Percentiles rank a stretch among this genome's conserved stretches.
Evolutionary conservation across 208 protist species (phyloP).

Genomic region (Trichomonas tenax): DNA sequence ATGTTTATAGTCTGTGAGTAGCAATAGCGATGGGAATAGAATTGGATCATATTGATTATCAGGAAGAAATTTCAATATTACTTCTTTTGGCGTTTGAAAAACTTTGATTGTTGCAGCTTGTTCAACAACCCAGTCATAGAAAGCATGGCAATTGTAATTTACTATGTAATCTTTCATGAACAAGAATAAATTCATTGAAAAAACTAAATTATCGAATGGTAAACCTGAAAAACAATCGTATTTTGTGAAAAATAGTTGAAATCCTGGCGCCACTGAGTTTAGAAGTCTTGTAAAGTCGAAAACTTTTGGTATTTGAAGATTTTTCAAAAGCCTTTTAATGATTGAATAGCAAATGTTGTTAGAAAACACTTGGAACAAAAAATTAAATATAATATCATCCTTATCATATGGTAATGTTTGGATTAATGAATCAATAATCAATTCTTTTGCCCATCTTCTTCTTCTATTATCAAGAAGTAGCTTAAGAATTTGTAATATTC

Average conservation of each 20-base stretch:
- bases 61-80: not conserved
- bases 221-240: not conserved
- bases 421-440: not conserved
- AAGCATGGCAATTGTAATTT: not conserved
- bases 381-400: not conserved
- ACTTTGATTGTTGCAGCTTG: not conserved
- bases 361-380: not conserved
- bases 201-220: not conserved
- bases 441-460: not conserved
- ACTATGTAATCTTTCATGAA: not conserved
- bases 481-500: not conserved
- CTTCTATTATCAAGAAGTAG: not conserved
- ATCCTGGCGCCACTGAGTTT: not conserved
- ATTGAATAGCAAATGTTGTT: not conserved
- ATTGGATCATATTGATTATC: not conserved
- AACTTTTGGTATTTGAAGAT: not conserved
- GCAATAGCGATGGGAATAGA: not conserved
- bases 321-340: not conserved
- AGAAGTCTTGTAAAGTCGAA: not conserved
- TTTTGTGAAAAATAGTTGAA: not conserved
- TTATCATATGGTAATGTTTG: not conserved
- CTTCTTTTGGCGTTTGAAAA: not conserved
- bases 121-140: not conserved
- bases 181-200: not conserved
- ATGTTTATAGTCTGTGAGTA: not conserved